Conservation (phyloP, 176 grass and related monocot genomes). For the Musa schizocarpa region DNA sequence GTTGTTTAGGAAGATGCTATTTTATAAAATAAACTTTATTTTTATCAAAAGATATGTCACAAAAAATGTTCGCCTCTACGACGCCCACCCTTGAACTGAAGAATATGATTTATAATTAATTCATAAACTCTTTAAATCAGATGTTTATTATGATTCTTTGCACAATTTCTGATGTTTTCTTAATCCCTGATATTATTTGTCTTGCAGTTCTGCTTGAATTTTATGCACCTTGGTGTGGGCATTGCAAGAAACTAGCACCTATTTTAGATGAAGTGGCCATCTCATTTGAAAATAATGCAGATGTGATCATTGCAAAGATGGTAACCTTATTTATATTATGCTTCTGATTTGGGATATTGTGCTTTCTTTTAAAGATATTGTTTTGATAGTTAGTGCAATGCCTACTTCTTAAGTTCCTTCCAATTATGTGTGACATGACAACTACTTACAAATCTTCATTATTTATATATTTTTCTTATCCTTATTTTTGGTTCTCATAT, state of each 20-base stretch:
- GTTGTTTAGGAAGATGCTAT: not conserved
- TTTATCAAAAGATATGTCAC: too few species aligned
- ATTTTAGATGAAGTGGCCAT: constrained; percentile 71
- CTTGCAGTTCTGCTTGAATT: constrained; percentile 64
- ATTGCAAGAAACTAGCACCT: constrained; percentile 64
- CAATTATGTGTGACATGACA: too few species aligned
- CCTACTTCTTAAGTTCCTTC: too few species aligned
- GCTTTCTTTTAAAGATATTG: not conserved
- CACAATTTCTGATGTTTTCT: not conserved
- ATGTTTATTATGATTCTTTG: not conserved
- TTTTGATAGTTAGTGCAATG: too few species aligned
- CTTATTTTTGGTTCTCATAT: too few species aligned
- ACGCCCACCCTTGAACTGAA: not conserved
- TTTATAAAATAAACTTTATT: too few species aligned
- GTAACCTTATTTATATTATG: constrained; percentile 27
- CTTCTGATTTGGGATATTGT: not conserved
- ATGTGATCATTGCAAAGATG: constrained; percentile 83
- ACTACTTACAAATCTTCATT: not conserved
- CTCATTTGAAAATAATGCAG: constrained; percentile 43
- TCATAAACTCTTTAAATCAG: not conserved
- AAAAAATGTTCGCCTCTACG: too few species aligned
- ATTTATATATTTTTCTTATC: not conserved
- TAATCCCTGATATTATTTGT: not conserved
- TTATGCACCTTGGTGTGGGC: constrained; percentile 85
- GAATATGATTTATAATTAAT: not conserved